Base-by-base conservation (phyloP, 1,284 basidiomycete genomes). In the Cutaneotrichosporon curvatum region DNA sequence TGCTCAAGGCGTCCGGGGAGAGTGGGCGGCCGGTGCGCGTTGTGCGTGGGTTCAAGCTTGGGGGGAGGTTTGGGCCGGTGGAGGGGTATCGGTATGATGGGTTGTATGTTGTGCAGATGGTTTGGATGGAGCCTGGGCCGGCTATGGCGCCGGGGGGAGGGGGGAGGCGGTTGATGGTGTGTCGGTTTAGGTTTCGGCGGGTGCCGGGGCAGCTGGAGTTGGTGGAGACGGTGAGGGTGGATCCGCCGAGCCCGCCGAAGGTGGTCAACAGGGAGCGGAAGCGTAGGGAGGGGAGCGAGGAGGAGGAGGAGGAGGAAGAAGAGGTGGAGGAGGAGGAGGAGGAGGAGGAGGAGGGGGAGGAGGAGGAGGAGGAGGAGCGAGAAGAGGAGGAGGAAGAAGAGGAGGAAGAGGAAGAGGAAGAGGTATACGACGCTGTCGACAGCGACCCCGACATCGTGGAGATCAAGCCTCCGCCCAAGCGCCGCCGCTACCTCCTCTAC, bases 21-120 rank as follows among this genome's bases (percentile, higher is more conserved):
- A 71, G 70, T 1, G 48, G 58, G 2, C 64, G 65, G 37, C 73
- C 73, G 0, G 67, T 75, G 7, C 58, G 74, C 20, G 72, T 75
- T 1, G 66, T 75, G 12, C 58, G 74, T n/a, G 73, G 73, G 0
- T 74, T 63, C 60, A 74, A 74, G 59, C 65, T 65, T 16, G 48
- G 56, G 22, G 67, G 60, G 4, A 36, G 43, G 8, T 67, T 60
- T 40, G 63, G 65, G 3, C 62, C 65, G 2, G 38, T 37, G 2
- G 55, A 55, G 22, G 63, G 62, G 14, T 75, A 75, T 51, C 62
- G 73, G 6, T 75, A 75, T 52, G 63, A 71, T 49, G 74, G 74
- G 1, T 55, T 75, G 40, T 75, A 75, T 40, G 43, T 59, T 14
- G 66, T 68, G 10, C 60, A 65, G 48, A 59, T 57, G 45, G 65